Evolutionary conservation across 2,329 filamentous ascomycete species (phyloP).

Genomic region (Raffaelea deltoideospora): DNA sequence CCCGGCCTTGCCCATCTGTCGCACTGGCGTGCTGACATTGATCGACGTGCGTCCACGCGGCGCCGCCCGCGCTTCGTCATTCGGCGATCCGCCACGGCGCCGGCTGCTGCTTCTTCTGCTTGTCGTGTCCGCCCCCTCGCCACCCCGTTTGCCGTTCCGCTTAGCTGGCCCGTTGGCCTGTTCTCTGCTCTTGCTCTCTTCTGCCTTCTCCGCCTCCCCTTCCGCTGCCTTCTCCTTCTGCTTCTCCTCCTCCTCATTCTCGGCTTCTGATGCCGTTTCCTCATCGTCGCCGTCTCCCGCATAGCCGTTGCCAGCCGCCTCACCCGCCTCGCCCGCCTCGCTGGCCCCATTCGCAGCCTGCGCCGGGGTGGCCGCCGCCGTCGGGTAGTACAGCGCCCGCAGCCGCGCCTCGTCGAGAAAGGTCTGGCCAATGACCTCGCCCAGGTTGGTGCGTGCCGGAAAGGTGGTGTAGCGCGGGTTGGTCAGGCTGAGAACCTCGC

Average conservation of each 20-base stretch:
- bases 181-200: neutral
- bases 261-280: constrained; percentile 15
- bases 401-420: constrained; percentile 52
- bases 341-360: constrained; percentile 18
- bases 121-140: no score
- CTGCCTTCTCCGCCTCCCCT: no score
- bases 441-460: constrained; percentile 75
- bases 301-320: no score
- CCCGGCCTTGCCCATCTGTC: constrained; percentile 6
- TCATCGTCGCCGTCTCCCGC: constrained; percentile 24
- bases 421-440: constrained; percentile 84
- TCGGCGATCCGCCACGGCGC: no score
- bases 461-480: constrained; percentile 72
- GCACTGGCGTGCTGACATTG: neutral
- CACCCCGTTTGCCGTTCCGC: neutral
- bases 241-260: neutral
- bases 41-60: no score
- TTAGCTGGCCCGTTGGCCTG: no score
- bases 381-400: constrained; percentile 54
- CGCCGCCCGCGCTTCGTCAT: no score
- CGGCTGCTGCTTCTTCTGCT: no score
- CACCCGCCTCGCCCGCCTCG: no score
- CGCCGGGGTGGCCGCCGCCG: constrained; percentile 20
- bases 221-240: neutral
- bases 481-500: constrained; percentile 57